These are phyloP conservation scores for Globisporangium mamillatum DNA, from an alignment of 352 stramenopile species.

Conservation along the genomic window DNA sequence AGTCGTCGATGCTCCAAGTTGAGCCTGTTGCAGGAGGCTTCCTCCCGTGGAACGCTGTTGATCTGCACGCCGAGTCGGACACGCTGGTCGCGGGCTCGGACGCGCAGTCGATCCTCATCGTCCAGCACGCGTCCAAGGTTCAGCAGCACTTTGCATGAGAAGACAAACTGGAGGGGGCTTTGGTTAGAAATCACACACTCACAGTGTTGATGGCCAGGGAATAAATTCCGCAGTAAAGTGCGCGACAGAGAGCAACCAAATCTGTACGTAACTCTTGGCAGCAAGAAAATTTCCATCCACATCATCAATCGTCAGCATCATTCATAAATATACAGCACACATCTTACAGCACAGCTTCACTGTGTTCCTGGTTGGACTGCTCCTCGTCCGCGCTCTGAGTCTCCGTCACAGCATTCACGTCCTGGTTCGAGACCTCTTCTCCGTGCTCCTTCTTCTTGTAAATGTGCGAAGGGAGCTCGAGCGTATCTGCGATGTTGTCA, in stretches of 20 bases:
- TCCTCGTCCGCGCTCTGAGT: background rate
- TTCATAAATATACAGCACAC: constrained; percentile 3
- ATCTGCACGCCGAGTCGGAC: constrained; percentile 70
- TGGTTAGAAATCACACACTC: background rate
- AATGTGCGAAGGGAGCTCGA: constrained; percentile 50
- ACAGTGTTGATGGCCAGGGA: background rate
- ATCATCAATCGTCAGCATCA: background rate
- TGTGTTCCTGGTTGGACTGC: background rate
- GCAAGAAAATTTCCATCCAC: background rate
- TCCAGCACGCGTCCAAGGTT: constrained; percentile 54
- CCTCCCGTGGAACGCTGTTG: constrained; percentile 64
- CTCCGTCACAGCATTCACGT: background rate
- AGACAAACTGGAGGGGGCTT: background rate
- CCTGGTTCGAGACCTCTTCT: background rate
- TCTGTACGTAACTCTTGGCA: background rate
- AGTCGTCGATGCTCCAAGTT: constrained; percentile 31
- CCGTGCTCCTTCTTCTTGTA: constrained; percentile 17
- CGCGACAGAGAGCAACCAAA: background rate
- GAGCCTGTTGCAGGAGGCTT: constrained; percentile 35
- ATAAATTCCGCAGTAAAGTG: background rate
- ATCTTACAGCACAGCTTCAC: constrained; percentile 9
- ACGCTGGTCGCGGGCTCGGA: constrained; percentile 74
- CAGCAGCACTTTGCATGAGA: constrained; percentile 6
- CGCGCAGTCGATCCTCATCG: constrained; percentile 66
- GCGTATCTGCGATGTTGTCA: constrained; percentile 38